Percentiles rank a stretch among this genome's conserved stretches.
Conservation (phyloP, 2,329 filamentous ascomycete genomes). For the Ceratocystis lukuohia region DNA sequence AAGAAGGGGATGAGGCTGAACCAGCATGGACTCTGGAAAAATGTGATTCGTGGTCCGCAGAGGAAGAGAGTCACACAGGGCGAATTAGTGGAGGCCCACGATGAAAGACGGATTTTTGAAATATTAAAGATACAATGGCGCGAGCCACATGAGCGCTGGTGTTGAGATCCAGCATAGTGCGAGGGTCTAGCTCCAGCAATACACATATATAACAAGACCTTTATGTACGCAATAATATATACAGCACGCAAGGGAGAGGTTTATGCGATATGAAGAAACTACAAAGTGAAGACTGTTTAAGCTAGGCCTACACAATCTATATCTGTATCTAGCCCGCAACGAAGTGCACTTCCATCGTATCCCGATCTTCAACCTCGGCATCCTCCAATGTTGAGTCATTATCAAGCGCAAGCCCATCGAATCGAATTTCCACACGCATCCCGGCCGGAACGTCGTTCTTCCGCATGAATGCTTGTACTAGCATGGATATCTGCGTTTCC, state of each 20-base stretch:
- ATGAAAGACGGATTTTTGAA: slow-evolving; percentile 72
- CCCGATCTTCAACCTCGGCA: slow-evolving; percentile 60
- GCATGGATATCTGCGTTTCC: slow-evolving; percentile 46
- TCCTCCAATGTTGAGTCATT: slow-evolving; percentile 47
- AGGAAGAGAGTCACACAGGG: slow-evolving; percentile 53
- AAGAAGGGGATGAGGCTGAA: slow-evolving; percentile 77
- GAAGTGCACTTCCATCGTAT: slow-evolving; percentile 61
- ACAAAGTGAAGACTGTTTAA: too few species aligned
- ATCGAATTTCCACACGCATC: slow-evolving; percentile 47
- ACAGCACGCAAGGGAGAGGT: too few species aligned
- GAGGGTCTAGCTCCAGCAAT: not conserved
- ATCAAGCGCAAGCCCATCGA: slow-evolving; percentile 62
- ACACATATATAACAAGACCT: not conserved
- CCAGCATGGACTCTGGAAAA: slow-evolving; percentile 63
- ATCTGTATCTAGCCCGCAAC: not conserved
- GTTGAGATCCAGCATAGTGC: slow-evolving; percentile 31
- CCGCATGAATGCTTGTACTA: slow-evolving; percentile 49
- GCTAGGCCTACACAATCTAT: slow-evolving; percentile 24
- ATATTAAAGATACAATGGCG: slow-evolving; percentile 74
- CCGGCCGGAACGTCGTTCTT: slow-evolving; percentile 38
- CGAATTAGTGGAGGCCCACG: slow-evolving; percentile 55
- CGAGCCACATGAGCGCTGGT: slow-evolving; percentile 62
- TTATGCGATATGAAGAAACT: too few species aligned
- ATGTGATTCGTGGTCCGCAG: slow-evolving; percentile 48
- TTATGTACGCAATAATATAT: too few species aligned